Base-by-base conservation (phyloP, 176 grass and related monocot species). In the Lolium multiflorum region DNA sequence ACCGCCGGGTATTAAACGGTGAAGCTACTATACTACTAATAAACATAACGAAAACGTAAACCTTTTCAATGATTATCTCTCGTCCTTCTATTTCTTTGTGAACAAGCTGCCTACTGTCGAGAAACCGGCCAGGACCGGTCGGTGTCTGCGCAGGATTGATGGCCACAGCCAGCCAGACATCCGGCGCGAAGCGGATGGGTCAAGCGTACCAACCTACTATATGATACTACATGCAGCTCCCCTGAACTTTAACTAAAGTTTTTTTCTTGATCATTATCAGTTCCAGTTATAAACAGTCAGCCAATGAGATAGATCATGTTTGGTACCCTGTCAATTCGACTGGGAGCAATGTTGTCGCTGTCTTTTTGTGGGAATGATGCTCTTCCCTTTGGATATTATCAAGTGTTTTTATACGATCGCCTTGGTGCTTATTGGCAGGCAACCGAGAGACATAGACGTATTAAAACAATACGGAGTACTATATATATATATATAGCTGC, bases 151-250 rank as follows among this genome's bases (percentile, higher is more conserved):
- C 7, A 90, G 82, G 81, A 43, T 51, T 46, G 64, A 68, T 77
- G 20, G 9, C 46, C 21, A 31, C 79, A 44, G 62, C 28, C 51
- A 12, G 78, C 81, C 60, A 74, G 41, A 43, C 41, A 43, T 55
- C 64, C 21, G 44, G 37, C 61, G 35, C 15, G 61, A 11, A 71
- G 20, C 11, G 43, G 55, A 86, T 82, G 78, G 79, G 55, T 77
- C 58, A 82, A 71, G 71, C 79, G 31, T 86, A 82, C 72, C 79
- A 39, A 69, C 25, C 8, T 78, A 43, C 5, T 78, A 43, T 65
- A 52, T 15, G 1, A 43, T 78, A 35, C 31, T 39, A 9, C 21
- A 50, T 50, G 41, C 22, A 75, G 31, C 31, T 74, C n/a, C 71
- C 64, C 44, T 14, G 61, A 43, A 7, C 41, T 7, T 43, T 7